Evolutionary conservation across 2,329 filamentous ascomycete genomes (phyloP).

Genomic region (Amylocarpus encephaloides): DNA sequence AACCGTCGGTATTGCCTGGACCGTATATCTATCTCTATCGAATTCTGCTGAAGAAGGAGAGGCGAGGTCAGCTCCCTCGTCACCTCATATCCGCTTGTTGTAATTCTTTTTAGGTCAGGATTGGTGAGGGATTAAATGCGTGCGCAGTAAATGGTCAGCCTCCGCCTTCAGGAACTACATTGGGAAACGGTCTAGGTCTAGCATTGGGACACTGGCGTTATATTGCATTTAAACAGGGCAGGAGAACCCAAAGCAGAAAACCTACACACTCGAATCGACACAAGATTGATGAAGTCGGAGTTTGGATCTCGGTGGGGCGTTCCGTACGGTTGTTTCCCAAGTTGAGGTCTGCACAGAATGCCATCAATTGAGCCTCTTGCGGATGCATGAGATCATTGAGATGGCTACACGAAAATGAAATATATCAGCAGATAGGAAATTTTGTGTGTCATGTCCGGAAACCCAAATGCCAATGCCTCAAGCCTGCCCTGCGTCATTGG

Average conservation of each 20-base stretch:
- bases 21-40: slow-evolving; percentile 86
- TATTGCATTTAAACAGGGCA: background rate
- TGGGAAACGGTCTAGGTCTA: background rate
- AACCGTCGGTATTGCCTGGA: slow-evolving; percentile 94
- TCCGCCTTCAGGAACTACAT: background rate
- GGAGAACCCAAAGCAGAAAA: background rate
- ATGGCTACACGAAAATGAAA: too few relatives aligned
- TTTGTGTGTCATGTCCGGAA: too few relatives aligned
- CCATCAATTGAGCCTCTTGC: too few relatives aligned
- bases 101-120: slow-evolving; percentile 23
- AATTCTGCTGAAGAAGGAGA: slow-evolving; percentile 64
- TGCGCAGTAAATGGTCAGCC: background rate
- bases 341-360: too few relatives aligned
- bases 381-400: too few relatives aligned
- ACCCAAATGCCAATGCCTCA: background rate
- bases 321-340: too few relatives aligned
- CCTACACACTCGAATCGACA: background rate
- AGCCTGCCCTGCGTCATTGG: background rate
- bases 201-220: slow-evolving; percentile 1
- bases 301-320: slow-evolving; percentile 20
- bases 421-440: too few relatives aligned
- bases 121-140: background rate
- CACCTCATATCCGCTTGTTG: slow-evolving; percentile 30
- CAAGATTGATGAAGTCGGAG: background rate
- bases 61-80: slow-evolving; percentile 29